Percentiles rank a stretch among this genome's conserved stretches.
Evolutionary conservation across 192 early-diverging fungal species (phyloP).

Genomic region (Haplosporangium gracile): DNA sequence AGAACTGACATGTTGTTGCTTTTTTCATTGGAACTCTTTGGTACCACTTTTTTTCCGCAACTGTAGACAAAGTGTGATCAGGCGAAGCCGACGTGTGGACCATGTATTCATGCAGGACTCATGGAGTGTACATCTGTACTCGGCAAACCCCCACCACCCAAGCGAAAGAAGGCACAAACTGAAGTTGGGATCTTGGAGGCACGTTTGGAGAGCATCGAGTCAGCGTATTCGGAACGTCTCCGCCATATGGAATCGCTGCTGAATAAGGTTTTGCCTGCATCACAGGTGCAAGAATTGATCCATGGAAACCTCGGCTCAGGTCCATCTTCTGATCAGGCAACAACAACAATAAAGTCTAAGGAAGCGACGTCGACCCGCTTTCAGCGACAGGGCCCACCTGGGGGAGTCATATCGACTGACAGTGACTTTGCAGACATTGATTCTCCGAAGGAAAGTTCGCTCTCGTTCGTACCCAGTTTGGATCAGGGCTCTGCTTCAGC

Average conservation of each 20-base stretch:
- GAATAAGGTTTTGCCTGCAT: slow-evolving; percentile 35
- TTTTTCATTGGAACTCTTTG: background rate
- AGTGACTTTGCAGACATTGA: slow-evolving; percentile 18
- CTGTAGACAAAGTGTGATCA: slow-evolving; percentile 55
- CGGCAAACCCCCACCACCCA: slow-evolving; percentile 41
- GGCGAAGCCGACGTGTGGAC: slow-evolving; percentile 42
- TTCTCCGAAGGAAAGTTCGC: slow-evolving; percentile 1
- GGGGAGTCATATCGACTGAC: slow-evolving; percentile 2
- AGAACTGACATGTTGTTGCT: background rate
- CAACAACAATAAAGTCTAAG: background rate
- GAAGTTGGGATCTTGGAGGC: slow-evolving; percentile 49
- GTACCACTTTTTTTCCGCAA: background rate
- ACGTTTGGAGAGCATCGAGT: slow-evolving; percentile 45
- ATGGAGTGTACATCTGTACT: slow-evolving; percentile 53
- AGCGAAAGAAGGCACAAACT: slow-evolving; percentile 39
- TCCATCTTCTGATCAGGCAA: slow-evolving; percentile 8
- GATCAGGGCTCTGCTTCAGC: background rate
- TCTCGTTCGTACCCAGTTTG: background rate
- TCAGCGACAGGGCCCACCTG: background rate
- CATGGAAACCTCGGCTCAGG: background rate
- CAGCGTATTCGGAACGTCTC: slow-evolving; percentile 50
- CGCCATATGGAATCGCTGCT: slow-evolving; percentile 46
- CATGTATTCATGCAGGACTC: slow-evolving; percentile 42
- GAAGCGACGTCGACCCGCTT: background rate
- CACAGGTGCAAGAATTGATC: slow-evolving; percentile 6